phyloP scores from a whole-genome alignment of 805 yeast species.

The Pichia scutulata region DNA sequence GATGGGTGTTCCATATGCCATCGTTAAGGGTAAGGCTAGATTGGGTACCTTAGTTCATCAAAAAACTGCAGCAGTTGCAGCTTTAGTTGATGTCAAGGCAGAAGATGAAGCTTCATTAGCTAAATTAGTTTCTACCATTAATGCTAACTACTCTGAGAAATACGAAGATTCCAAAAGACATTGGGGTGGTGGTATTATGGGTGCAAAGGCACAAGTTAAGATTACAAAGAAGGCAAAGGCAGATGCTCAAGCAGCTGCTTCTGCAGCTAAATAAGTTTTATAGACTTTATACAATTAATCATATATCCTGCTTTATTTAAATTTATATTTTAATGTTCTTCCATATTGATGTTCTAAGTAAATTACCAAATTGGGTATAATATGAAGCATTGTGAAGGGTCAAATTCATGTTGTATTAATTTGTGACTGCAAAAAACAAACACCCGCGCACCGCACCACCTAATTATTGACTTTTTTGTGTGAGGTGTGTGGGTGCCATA shows the following conservation, averaged over 20 bases:
- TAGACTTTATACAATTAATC: not conserved
- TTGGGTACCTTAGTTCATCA: slow-evolving; percentile 95
- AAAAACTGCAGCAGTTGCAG: slow-evolving; percentile 96
- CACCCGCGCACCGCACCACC: not conserved
- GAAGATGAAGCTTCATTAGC: slow-evolving; percentile 96
- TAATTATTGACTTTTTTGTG: not conserved
- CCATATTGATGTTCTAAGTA: not conserved
- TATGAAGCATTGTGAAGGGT: not conserved
- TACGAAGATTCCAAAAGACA: slow-evolving; percentile 95
- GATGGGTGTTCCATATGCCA: slow-evolving; percentile 99
- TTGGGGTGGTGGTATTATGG: slow-evolving; percentile 99
- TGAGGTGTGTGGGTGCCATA: slow-evolving; percentile 2
- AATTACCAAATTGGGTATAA: not conserved
- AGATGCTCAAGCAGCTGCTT: slow-evolving; percentile 48
- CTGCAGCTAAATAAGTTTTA: slow-evolving; percentile 32
- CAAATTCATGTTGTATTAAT: not conserved
- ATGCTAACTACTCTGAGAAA: slow-evolving; percentile 88
- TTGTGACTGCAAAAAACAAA: not conserved
- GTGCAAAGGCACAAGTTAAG: slow-evolving; percentile 87
- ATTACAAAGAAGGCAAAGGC: slow-evolving; percentile 64
- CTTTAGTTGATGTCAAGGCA: slow-evolving; percentile 88
- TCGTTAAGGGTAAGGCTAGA: slow-evolving; percentile 98
- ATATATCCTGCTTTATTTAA: not conserved
- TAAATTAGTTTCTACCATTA: slow-evolving; percentile 84
- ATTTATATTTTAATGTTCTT: not conserved